Evolutionary conservation across 306 rosid genomes (phyloP).

Genomic region (Purshia tridentata): DNA sequence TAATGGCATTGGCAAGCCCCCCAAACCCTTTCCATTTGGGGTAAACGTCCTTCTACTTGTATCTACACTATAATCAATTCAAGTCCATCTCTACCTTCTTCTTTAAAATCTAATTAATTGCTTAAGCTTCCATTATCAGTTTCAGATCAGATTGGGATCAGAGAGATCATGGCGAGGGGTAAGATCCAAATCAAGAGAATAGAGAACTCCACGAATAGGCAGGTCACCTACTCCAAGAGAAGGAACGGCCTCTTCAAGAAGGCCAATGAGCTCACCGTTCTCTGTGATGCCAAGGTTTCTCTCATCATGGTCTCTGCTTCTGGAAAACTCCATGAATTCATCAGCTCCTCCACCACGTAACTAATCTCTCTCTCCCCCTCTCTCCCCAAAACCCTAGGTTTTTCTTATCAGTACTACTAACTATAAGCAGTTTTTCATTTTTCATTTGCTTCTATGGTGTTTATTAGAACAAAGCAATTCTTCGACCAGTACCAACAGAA

Average conservation of each 20-base stretch:
- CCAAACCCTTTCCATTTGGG: slow-evolving; percentile 42
- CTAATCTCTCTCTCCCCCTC: background rate
- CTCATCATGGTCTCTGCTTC: slow-evolving; percentile 67
- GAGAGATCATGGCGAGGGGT: slow-evolving; percentile 66
- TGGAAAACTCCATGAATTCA: slow-evolving; percentile 63
- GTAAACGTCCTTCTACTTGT: slow-evolving; percentile 28
- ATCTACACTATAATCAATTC: background rate
- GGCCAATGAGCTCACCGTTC: slow-evolving; percentile 83
- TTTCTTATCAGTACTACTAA: background rate
- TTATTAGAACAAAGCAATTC: slow-evolving; percentile 65
- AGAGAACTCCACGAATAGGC: slow-evolving; percentile 75
- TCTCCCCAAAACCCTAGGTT: background rate
- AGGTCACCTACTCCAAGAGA: slow-evolving; percentile 83
- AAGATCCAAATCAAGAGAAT: slow-evolving; percentile 97
- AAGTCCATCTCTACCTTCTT: background rate
- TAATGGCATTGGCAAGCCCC: background rate
- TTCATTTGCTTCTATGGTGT: background rate
- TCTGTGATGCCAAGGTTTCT: slow-evolving; percentile 85
- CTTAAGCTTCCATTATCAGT: background rate
- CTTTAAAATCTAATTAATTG: background rate
- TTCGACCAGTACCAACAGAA: slow-evolving; percentile 69
- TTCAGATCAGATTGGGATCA: slow-evolving; percentile 2
- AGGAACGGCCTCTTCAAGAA: slow-evolving; percentile 86
- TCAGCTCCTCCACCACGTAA: slow-evolving; percentile 68
- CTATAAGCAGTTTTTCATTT: background rate